Base-by-base conservation (phyloP, 1,284 basidiomycete genomes). In the Ceratobasidium theobromae region DNA sequence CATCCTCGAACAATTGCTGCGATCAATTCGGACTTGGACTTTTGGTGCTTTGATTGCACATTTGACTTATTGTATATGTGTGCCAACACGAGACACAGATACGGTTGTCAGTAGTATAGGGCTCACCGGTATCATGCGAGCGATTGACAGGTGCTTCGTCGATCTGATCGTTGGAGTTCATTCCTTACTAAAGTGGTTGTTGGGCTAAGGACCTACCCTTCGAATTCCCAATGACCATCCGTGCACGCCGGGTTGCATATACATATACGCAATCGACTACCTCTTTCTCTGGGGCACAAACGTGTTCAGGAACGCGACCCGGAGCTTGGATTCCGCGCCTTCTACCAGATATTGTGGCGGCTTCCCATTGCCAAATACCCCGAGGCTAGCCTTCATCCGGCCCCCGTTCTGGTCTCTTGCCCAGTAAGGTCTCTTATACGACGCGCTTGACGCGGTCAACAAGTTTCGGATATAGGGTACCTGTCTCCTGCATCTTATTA, bases 181-280 rank as follows among this genome's bases (percentile, higher is more conserved):
- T 48, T 18, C 46, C 27, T 25, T 25, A 4, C 46, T n/a, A n/a
- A n/a, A n/a, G n/a, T n/a, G n/a, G n/a, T n/a, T n/a, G n/a, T n/a
- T n/a, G n/a, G n/a, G n/a, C n/a, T n/a, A n/a, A n/a, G n/a, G n/a
- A n/a, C n/a, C n/a, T n/a, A n/a, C n/a, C n/a, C n/a, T n/a, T n/a
- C n/a, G n/a, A n/a, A n/a, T n/a, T n/a, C n/a, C n/a, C n/a, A n/a
- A n/a, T n/a, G n/a, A n/a, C n/a, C n/a, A n/a, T n/a, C n/a, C n/a
- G n/a, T n/a, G n/a, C n/a, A n/a, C n/a, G n/a, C n/a, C n/a, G n/a
- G n/a, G n/a, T n/a, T n/a, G n/a, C n/a, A n/a, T 51, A 18, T 16
- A 66, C 21, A 21, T 14, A n/a, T 69, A 69, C 43, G 43, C 53
- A 16, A 33, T 69, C 16, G 69, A 69, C 54, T 40, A 67, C 16